phyloP scores from a whole-genome alignment of 2,329 filamentous ascomycete genomes.

The Emydomyces testavorans region DNA sequence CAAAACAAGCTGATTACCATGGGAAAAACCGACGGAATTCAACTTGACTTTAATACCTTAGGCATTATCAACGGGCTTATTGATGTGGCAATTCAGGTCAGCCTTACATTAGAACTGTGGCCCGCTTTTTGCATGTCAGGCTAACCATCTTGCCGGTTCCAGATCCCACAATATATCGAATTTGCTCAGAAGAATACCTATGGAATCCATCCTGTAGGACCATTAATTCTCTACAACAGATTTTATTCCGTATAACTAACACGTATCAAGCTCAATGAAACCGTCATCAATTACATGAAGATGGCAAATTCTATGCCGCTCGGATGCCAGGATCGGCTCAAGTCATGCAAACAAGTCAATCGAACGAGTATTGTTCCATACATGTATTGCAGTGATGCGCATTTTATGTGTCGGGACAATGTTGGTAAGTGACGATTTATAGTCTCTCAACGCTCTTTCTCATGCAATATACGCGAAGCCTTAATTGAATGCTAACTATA shows the following conservation, averaged over 20 bases:
- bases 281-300: conserved; percentile 48
- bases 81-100: conserved; percentile 41
- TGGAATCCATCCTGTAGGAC: conserved; percentile 8
- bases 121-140: neutral
- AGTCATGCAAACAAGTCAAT: conserved; percentile 53
- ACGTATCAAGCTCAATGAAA: conserved; percentile 40
- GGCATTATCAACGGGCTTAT: conserved; percentile 49
- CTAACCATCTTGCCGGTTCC: neutral
- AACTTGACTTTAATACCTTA: conserved; percentile 44
- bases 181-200: conserved; percentile 8
- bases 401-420: conserved; percentile 44
- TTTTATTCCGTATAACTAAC: neutral
- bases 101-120: neutral
- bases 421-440: conserved; percentile 32
- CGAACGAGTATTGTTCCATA: conserved; percentile 43
- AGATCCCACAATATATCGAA: conserved; percentile 9
- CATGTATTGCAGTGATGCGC: conserved; percentile 44
- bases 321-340: conserved; percentile 51
- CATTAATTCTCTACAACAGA: neutral
- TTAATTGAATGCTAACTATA: neutral
- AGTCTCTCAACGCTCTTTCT: neutral
- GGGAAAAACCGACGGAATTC: conserved; percentile 38
- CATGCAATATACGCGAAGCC: neutral
- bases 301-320: conserved; percentile 51
- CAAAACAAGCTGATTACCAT: conserved; percentile 46